phyloP scores from a whole-genome alignment of 106 monocot species.

The Dendrobium nobile region DNA sequence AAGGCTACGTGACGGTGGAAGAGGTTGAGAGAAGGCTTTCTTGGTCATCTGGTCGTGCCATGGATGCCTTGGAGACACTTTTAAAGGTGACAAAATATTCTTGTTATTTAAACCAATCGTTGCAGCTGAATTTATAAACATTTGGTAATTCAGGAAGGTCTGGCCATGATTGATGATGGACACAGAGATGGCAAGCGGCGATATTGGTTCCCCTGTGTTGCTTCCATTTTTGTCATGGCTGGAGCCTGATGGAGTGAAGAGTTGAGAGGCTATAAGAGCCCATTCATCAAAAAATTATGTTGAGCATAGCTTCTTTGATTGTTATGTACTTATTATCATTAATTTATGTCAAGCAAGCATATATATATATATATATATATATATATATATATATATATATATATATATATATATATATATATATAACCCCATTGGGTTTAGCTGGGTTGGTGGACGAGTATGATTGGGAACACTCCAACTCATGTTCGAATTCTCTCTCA shows the following conservation, averaged over 20 bases:
- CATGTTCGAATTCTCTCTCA: too few species aligned
- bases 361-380: too few species aligned
- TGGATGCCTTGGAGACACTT: constrained; percentile 74
- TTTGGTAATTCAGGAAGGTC: constrained; percentile 60
- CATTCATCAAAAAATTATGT: not conserved
- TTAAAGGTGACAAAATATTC: constrained; percentile 38
- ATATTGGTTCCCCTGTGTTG: constrained; percentile 95
- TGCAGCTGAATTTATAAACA: not conserved
- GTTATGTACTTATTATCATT: not conserved
- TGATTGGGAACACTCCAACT: too few species aligned
- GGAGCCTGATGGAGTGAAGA: constrained; percentile 25
- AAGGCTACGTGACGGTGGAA: constrained; percentile 76
- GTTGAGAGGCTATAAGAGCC: not conserved
- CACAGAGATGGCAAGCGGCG: constrained; percentile 72
- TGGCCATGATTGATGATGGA: constrained; percentile 97
- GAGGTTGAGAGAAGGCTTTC: constrained; percentile 72
- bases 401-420: too few species aligned
- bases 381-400: too few species aligned
- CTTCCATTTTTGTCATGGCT: constrained; percentile 35
- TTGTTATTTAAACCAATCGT: not conserved
- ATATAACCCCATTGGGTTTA: too few species aligned
- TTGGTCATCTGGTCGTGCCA: constrained; percentile 84
- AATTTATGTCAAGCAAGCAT: too few species aligned
- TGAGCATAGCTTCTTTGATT: not conserved
- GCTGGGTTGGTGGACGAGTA: too few species aligned